Evolutionary conservation across 2,329 filamentous ascomycete genomes (phyloP), one percentile per base, ranked within the genome.

Genomic region (Bretziella fagacearum): DNA sequence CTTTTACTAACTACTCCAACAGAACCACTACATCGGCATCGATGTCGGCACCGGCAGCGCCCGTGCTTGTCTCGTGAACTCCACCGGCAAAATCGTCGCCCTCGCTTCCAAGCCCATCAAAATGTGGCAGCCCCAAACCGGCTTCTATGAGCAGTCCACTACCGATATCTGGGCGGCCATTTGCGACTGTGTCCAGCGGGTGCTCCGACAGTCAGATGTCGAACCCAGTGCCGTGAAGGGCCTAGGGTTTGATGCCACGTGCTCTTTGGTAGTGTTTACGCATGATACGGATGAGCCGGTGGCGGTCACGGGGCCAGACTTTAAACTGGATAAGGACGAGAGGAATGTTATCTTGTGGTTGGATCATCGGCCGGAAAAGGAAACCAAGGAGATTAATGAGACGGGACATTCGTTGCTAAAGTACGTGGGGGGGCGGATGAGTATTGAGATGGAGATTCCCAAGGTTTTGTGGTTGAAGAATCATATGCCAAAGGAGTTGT

Each of bases 391-490:
- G 65, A 93, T 98, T 67, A 98, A 98, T 62, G 77, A 77, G 47
- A 96, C 91, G 2, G 73, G 79, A 46, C 91, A 98, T 68, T 91
- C 93, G 62, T 70, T 98, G 46, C 75, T 98, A 50, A 82, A 86
- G 58, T 98, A 98, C 59, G 91, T 98, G 15, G 91, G 91, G 55
- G 91, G 91, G 53, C 89, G 82, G 61, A 98, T 98, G 91, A 94
- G 85, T 60, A 89, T 95, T 54, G 91, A 98, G 69, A 98, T 98
- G 91, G 91, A 98, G 63, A 93, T 98, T 48, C 91, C 91, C 53
- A 98, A 98, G 66, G 84, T 95, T 1, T 71, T 96, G 49, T 98
- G 91, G 91, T 72, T 98, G 59, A 96, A 96, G 73, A 94, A 94
- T 64, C 76, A 96, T 65, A 96, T 98, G 91, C 82, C 91, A 2